Evolutionary conservation across 192 early-diverging fungal species (phyloP).

Genomic region (Linnemannia schmuckeri): DNA sequence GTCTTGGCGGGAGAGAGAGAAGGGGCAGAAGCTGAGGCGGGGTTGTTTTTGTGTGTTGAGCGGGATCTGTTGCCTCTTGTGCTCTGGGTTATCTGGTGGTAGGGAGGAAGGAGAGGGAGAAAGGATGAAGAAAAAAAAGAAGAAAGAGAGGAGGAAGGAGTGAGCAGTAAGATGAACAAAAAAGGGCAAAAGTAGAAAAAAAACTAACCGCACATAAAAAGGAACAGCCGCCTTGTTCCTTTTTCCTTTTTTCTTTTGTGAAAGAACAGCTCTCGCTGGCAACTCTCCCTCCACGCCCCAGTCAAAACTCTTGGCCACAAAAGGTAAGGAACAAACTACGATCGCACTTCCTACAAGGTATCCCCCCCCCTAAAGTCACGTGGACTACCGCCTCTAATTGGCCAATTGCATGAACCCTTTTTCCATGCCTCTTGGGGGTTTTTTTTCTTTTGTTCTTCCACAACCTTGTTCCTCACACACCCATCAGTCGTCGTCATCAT

Average conservation of each 20-base stretch:
- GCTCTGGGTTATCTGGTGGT: not conserved
- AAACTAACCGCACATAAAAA: not conserved
- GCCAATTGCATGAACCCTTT: not conserved
- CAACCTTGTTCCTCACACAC: not conserved
- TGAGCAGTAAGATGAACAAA: not conserved
- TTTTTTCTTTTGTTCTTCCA: not conserved
- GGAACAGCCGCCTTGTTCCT: not conserved
- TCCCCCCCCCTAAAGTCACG: not conserved
- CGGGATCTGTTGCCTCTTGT: not conserved
- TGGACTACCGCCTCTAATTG: not conserved
- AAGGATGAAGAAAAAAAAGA: slow-evolving; percentile 2
- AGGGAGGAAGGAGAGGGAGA: not conserved
- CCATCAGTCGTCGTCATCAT: not conserved
- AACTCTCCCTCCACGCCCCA: not conserved
- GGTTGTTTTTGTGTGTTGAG: slow-evolving; percentile 1
- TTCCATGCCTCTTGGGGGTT: not conserved
- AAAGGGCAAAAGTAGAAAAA: not conserved
- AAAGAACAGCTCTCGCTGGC: not conserved
- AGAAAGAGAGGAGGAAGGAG: not conserved
- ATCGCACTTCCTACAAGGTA: not conserved
- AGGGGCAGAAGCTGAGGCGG: not conserved
- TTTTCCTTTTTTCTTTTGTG: not conserved
- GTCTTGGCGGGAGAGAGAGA: not conserved
- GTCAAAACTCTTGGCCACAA: not conserved
- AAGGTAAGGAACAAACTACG: not conserved